These are phyloP conservation scores for Stagonosporopsis rhizophila DNA, from an alignment of 2,329 filamentous ascomycete species.

Conservation along the genomic window DNA sequence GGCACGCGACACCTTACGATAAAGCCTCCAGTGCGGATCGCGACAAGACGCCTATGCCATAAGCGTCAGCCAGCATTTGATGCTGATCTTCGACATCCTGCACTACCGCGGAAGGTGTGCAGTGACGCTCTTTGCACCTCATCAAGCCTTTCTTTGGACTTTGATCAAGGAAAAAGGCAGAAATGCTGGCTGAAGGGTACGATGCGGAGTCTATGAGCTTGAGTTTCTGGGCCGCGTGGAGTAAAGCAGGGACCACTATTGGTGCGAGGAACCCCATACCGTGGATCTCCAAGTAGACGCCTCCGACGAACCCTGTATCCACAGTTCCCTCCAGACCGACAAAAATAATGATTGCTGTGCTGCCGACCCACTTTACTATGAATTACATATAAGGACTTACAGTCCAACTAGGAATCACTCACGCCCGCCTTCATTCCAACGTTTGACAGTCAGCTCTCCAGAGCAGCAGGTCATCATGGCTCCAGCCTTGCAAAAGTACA, in stretches of 20 bases:
- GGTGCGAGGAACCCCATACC: neutral
- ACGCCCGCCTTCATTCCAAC: neutral
- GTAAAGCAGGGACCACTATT: neutral
- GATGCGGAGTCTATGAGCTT: neutral
- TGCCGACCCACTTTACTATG: neutral
- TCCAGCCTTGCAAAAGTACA: slow-evolving; percentile 34
- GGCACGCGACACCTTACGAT: slow-evolving; percentile 5
- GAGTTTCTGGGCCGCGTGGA: neutral
- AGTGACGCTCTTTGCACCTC: neutral
- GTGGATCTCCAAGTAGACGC: neutral
- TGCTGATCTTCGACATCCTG: neutral
- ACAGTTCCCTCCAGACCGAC: neutral
- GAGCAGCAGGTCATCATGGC: neutral
- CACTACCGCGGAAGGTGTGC: neutral
- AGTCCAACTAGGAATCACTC: neutral
- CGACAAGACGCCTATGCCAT: neutral
- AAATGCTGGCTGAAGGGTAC: neutral
- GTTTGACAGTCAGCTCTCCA: neutral
- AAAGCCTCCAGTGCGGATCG: neutral
- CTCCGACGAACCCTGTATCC: neutral
- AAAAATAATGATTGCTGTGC: neutral
- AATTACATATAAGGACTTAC: neutral
- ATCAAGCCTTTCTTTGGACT: neutral
- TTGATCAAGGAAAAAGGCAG: neutral
- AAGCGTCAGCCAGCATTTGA: no score